phyloP scores from a whole-genome alignment of 441 rosid species.

The Sinapis alba region DNA sequence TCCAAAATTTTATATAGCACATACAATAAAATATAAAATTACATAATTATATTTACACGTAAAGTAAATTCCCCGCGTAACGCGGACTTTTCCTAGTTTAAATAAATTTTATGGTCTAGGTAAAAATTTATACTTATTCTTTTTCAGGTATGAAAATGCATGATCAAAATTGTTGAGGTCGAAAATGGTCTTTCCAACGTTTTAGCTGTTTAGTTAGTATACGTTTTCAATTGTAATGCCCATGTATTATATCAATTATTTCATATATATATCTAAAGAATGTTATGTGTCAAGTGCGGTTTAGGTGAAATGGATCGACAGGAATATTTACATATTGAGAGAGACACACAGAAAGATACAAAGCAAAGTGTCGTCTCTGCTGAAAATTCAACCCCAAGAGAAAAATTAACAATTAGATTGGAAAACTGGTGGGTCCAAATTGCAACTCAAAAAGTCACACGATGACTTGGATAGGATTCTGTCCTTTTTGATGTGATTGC shows the following conservation, averaged over 20 bases:
- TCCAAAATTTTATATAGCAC: too few relatives aligned
- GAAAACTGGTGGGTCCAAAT: slow-evolving; percentile 27
- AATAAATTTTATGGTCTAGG: too few relatives aligned
- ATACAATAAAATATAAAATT: too few relatives aligned
- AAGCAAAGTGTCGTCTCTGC: slow-evolving; percentile 6
- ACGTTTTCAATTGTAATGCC: background rate
- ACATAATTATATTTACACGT: too few relatives aligned
- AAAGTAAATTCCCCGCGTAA: too few relatives aligned
- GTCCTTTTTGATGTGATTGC: slow-evolving; percentile 28
- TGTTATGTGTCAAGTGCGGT: background rate
- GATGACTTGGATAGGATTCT: slow-evolving; percentile 36
- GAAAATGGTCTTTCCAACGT: too few relatives aligned
- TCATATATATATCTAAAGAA: background rate
- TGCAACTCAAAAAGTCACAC: slow-evolving; percentile 34
- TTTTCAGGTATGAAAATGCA: too few relatives aligned
- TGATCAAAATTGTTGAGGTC: too few relatives aligned
- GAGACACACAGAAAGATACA: background rate
- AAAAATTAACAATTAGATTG: slow-evolving; percentile 20
- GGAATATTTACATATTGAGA: slow-evolving; percentile 9
- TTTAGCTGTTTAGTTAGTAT: background rate
- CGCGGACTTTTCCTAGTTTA: too few relatives aligned
- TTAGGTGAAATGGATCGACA: slow-evolving; percentile 15
- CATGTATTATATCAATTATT: background rate
- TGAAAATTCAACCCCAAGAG: slow-evolving; percentile 24
- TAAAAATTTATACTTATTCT: too few relatives aligned